A percentile compares a stretch with the other conserved stretches of the same genome.
Conservation (phyloP, 2,329 filamentous ascomycete species). For the Paracoccidioides lutzii region DNA sequence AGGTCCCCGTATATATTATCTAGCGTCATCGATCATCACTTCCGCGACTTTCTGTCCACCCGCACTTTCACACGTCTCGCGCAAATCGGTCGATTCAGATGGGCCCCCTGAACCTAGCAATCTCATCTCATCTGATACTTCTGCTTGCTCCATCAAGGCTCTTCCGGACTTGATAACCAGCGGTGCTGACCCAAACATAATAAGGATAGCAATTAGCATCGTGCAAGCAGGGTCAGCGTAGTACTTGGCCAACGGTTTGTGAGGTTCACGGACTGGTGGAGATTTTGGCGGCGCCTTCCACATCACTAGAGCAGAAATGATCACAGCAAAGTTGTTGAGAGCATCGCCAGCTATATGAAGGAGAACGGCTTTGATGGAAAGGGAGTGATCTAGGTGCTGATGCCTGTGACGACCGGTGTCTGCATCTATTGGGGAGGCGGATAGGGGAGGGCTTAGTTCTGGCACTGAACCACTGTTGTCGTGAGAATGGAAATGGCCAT, state of each 20-base stretch:
- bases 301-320: constrained; percentile 54
- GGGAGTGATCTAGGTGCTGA: neutral
- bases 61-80: too few relatives aligned
- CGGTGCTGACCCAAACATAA: constrained; percentile 8
- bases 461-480: too few relatives aligned
- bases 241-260: constrained; percentile 5
- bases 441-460: too few relatives aligned
- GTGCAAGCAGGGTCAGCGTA: constrained; percentile 12
- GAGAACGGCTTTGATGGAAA: constrained; percentile 36
- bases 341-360: constrained; percentile 61
- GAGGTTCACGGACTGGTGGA: neutral
- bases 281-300: constrained; percentile 34
- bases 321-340: constrained; percentile 64
- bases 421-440: constrained; percentile 1
- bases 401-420: neutral
- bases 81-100: too few relatives aligned
- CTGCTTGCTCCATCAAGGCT: constrained; percentile 3
- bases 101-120: neutral
- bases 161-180: constrained; percentile 7
- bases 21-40: too few relatives aligned
- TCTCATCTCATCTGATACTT: neutral
- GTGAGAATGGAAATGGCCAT: constrained; percentile 15
- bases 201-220: constrained; percentile 9
- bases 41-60: too few relatives aligned
- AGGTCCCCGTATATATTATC: too few relatives aligned